Base-by-base conservation (phyloP, 768 basidiomycete genomes). In the Xerocomellus amylosporus region DNA sequence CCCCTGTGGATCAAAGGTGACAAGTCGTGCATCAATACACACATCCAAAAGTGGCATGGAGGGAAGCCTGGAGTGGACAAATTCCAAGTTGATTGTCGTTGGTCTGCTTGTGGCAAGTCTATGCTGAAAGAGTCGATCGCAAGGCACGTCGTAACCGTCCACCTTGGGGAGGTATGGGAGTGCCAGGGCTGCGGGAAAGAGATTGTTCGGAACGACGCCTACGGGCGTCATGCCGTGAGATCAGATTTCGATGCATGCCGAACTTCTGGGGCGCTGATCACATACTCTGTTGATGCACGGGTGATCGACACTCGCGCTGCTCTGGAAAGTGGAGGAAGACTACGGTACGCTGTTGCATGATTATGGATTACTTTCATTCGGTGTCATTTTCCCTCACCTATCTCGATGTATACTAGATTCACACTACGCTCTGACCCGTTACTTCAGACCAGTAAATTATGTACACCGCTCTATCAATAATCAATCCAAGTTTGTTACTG, bases 61-160 rank as follows among this genome's bases (percentile, higher is more conserved):
- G 53, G 48, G 4, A 36, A 44, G 33, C 40, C 42, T 2, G 53
- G 55, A 1, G 48, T 49, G 5, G 64, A 63, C 33, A 65, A 63
- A 24, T 3, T 15, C 8, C 10, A 30, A 20, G 24, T 15, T 8
- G 10, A 36, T 2, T 65, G 63, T 40, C 36, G 30, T 17, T 64
- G 63, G 63, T 39, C 49, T 0, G 24, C 15, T n/a, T 69, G 65
- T n/a, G 41, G 34, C 1, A 46, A 49, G 42, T 38, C 4, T 2
- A 69, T 69, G 62, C 19, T 51, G 7, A 69, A 67, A 39, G 68
- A 67, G 30, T 67, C 62, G 19, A 44, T 67, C 4, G 24, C 43
- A 2, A 49, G 67, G 2, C 64, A 68, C 7, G 26, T 68, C 0
- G 41, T 60, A 0, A 39, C 46, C 5, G n/a, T 52, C 7, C 67